Percentiles rank a stretch among this genome's conserved stretches.
phyloP scores from a whole-genome alignment of 2,329 filamentous ascomycete species.

The Rutstroemia sp. region DNA sequence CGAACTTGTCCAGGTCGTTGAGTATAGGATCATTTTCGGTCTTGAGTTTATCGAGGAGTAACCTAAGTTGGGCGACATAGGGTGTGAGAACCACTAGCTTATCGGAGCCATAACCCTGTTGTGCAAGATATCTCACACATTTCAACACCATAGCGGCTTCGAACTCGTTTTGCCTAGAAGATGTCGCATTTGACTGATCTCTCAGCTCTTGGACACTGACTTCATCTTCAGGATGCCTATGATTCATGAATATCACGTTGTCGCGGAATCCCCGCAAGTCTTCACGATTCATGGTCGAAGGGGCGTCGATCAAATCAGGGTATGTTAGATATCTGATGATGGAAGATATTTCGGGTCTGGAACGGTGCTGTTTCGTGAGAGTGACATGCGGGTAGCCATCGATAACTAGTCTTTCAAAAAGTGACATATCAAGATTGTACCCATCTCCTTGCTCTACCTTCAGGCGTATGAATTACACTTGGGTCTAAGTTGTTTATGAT shows the following conservation, averaged over 20 bases:
- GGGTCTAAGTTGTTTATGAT: conserved; percentile 65
- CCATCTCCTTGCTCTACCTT: conserved; percentile 57
- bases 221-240: conserved; percentile 45
- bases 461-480: conserved; percentile 52
- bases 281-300: conserved; percentile 39
- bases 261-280: conserved; percentile 48
- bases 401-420: conserved; percentile 61
- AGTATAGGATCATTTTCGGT: conserved; percentile 55
- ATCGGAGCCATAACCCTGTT: conserved; percentile 61
- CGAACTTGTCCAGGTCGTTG: conserved; percentile 60
- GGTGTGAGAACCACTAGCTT: conserved; percentile 64
- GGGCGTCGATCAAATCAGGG: conserved; percentile 49
- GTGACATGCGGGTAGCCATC: conserved; percentile 46
- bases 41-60: conserved; percentile 46
- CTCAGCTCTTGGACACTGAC: conserved; percentile 39
- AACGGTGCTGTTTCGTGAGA: conserved; percentile 57
- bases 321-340: conserved; percentile 54
- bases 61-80: conserved; percentile 60
- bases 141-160: conserved; percentile 61
- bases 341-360: conserved; percentile 58
- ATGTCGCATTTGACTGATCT: conserved; percentile 36
- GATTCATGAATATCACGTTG: conserved; percentile 60
- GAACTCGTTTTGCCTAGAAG: conserved; percentile 54
- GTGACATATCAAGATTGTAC: conserved; percentile 57
- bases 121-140: conserved; percentile 57